Base-by-base conservation (phyloP, 2,329 filamentous ascomycete genomes). In the Aspergillus latus region DNA sequence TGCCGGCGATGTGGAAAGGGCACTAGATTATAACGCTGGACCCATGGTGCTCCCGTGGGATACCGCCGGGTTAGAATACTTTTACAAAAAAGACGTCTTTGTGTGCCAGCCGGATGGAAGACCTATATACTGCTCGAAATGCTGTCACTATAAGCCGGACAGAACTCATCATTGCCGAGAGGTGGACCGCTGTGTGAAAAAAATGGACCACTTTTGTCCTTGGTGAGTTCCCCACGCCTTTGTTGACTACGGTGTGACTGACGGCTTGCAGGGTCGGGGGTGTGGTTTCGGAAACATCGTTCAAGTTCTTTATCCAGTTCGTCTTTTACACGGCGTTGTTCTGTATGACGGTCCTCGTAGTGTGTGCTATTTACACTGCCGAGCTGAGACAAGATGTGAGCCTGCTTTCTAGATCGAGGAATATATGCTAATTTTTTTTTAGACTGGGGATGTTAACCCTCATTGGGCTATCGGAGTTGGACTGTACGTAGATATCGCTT, bases 161-260 rank as follows among this genome's bases (percentile, higher is more conserved):
- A 83, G 93, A 3, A 84, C 88, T 2, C 92, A 96, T 70, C 93
- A 97, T 73, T 95, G 89, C 67, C 87, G 87, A 51, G 90, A 96
- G 68, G 78, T 94, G 10, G 85, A 85, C 49, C 82, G 91, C 43
- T 97, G 93, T 68, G 88, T 96, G 21, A 78, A 83, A 42, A 94
- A 94, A 67, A 94, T 97, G 88, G 93, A 97, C 61, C 93, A 97
- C 69, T 94, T 92, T 66, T 99, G 94, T 68, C 94, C 93, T 0
- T 97, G 86, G 85, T 81, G 72, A 66, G 60, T 51, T 26, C 28
- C 21, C 7, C 21, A 21, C 16, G 6, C 21, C 39, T 30, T 4
- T 28, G 5, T 46, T 6, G 13, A 36, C 36, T 34, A 15, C 13
- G 30, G 16, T 36, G 7, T 54, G 30, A 30, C 29, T 65, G 26